Evolutionary conservation across 352 stramenopile genomes (phyloP).

Genomic region (Pythium vanterpoolii): DNA sequence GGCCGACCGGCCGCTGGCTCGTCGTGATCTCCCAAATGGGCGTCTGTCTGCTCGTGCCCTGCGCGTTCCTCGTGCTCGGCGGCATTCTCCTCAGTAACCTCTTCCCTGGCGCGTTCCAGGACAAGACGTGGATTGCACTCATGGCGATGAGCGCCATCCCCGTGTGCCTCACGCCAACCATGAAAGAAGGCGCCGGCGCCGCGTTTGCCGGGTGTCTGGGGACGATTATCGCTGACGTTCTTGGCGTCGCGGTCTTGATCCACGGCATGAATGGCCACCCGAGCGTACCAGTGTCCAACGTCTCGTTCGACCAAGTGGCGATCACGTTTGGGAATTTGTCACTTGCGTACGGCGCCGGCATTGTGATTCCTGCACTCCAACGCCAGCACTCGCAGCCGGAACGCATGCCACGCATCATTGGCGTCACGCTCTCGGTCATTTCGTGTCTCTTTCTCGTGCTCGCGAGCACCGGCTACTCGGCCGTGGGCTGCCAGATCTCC

Average conservation of each 20-base stretch:
- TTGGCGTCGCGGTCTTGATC: constrained; percentile 23
- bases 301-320: constrained; percentile 29
- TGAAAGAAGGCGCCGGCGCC: constrained; percentile 28
- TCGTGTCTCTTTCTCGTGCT: constrained; percentile 44
- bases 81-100: constrained; percentile 27
- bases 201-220: constrained; percentile 28
- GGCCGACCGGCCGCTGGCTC: constrained; percentile 23
- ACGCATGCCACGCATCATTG: constrained; percentile 32
- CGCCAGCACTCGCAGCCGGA: constrained; percentile 17
- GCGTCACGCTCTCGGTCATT: constrained; percentile 30
- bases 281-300: constrained; percentile 17
- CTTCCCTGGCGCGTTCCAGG: constrained; percentile 23
- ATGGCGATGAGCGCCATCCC: constrained; percentile 26
- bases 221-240: constrained; percentile 28
- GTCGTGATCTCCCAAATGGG: constrained; percentile 24
- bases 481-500: constrained; percentile 58
- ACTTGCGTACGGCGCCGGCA: constrained; percentile 29
- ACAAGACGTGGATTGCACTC: constrained; percentile 28
- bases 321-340: constrained; percentile 31
- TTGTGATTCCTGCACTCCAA: constrained; percentile 30
- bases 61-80: constrained; percentile 22
- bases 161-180: constrained; percentile 30
- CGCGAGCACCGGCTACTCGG: constrained; percentile 41
- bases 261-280: constrained; percentile 27
- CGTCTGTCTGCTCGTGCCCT: constrained; percentile 21